A percentile compares a stretch with the other conserved stretches of the same genome.
These are phyloP conservation scores for Copromyces sp. DNA, from an alignment of 495 filamentous ascomycete genomes.

Conservation along the genomic window DNA sequence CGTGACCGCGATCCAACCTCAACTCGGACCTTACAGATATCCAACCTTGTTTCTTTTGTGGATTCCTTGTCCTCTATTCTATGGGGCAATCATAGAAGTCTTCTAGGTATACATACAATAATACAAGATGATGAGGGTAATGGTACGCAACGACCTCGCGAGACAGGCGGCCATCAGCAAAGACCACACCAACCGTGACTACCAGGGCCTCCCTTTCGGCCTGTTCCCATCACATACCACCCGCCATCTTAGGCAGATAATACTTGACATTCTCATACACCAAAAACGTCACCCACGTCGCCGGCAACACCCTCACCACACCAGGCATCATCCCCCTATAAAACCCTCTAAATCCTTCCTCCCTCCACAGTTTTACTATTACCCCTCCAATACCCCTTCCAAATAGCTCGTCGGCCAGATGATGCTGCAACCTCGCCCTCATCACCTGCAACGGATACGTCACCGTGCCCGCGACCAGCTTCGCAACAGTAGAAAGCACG, in stretches of 20 bases:
- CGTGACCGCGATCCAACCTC: background rate
- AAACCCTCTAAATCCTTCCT: slow-evolving; percentile 75
- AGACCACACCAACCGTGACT: background rate
- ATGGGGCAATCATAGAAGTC: no score
- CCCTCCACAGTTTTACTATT: slow-evolving; percentile 56
- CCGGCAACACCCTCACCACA: slow-evolving; percentile 77
- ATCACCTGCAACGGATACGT: slow-evolving; percentile 96
- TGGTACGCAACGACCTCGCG: background rate
- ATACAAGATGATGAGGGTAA: background rate
- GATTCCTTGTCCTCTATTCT: background rate
- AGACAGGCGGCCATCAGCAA: background rate
- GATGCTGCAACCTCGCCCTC: slow-evolving; percentile 75
- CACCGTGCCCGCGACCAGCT: slow-evolving; percentile 72
- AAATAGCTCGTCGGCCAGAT: slow-evolving; percentile 64
- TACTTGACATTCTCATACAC: slow-evolving; percentile 90
- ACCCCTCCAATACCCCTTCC: slow-evolving; percentile 61
- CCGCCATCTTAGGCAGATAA: slow-evolving; percentile 42
- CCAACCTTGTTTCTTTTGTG: background rate
- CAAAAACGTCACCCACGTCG: slow-evolving; percentile 95
- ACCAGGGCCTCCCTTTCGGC: background rate
- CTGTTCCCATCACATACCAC: background rate
- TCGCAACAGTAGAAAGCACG: slow-evolving; percentile 66
- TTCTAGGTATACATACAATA: background rate
- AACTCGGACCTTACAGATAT: no score
- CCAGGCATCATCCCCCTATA: slow-evolving; percentile 90